Conservation (phyloP, 257 asterid species). For the Parsonsia alboflavescens region DNA sequence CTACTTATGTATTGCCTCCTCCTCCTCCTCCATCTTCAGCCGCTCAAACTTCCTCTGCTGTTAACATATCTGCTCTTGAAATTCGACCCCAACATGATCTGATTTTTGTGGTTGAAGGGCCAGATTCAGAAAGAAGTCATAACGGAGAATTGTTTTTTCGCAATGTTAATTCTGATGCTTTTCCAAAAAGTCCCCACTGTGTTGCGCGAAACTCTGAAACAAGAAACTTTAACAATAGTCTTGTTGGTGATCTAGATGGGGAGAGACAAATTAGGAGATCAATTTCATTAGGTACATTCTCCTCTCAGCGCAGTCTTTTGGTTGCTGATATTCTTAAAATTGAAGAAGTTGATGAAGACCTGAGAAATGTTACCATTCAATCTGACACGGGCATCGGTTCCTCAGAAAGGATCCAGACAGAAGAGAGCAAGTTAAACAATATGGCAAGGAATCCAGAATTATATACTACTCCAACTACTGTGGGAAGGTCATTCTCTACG, state of each 20-base stretch:
- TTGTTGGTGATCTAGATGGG: conserved; percentile 13
- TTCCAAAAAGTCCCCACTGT: conserved; percentile 10
- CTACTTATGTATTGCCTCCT: conserved; percentile 10
- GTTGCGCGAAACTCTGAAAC: conserved; percentile 4
- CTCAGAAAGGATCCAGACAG: conserved; percentile 23
- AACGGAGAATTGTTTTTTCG: conserved; percentile 24
- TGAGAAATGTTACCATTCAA: conserved; percentile 11
- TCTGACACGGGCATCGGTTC: conserved; percentile 19
- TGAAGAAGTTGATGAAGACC: conserved; percentile 31
- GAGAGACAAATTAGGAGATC: conserved; percentile 33
- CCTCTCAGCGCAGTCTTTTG: conserved; percentile 20
- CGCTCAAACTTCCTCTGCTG: conserved; percentile 11
- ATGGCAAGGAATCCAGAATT: conserved; percentile 20
- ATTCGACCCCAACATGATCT: conserved; percentile 32
- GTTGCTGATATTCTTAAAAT: conserved; percentile 21
- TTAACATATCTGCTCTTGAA: conserved; percentile 22
- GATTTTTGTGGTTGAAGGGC: conserved; percentile 43
- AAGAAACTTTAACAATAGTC: background rate
- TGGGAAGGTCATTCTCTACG: conserved; percentile 47
- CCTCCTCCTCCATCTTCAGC: conserved; percentile 13
- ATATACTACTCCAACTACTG: conserved; percentile 24
- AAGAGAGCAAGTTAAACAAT: conserved; percentile 9
- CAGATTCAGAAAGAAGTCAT: conserved; percentile 14
- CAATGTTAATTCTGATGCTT: conserved; percentile 17
- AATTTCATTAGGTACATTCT: conserved; percentile 35